Percentiles rank a stretch among this genome's conserved stretches.
Conservation (phyloP, 164 flowering plant species). For the Cinnamomum chago region DNA sequence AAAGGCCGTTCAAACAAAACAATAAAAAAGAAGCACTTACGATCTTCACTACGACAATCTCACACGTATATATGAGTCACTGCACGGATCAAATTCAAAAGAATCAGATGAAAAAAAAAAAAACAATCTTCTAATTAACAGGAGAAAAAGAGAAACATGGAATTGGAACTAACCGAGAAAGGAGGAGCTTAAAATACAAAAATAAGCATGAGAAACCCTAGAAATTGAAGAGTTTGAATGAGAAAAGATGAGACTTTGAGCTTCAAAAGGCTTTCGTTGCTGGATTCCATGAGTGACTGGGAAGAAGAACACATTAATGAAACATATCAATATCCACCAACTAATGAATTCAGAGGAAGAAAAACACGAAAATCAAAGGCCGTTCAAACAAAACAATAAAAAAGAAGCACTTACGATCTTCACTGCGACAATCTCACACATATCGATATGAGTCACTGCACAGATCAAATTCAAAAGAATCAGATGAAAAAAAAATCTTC, state of each 20-base stretch:
- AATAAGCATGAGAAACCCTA: too few relatives aligned
- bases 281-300: too few relatives aligned
- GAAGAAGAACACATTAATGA: too few relatives aligned
- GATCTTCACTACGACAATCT: conserved; percentile 93
- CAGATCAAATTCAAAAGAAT: conserved; percentile 2
- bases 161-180: too few relatives aligned
- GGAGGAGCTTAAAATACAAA: too few relatives aligned
- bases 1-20: neutral
- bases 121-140: too few relatives aligned
- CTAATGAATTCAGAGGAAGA: neutral
- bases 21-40: conserved; percentile 41
- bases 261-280: too few relatives aligned
- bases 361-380: neutral
- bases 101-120: too few relatives aligned
- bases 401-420: conserved; percentile 69
- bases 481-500: too few relatives aligned
- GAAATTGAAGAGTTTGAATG: too few relatives aligned
- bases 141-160: too few relatives aligned
- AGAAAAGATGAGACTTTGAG: too few relatives aligned
- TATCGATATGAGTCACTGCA: conserved; percentile 89
- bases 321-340: neutral
- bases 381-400: neutral
- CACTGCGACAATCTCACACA: conserved; percentile 92
- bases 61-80: conserved; percentile 90
- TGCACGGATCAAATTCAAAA: conserved; percentile 29